Percentiles rank a stretch among this genome's conserved stretches.
Evolutionary conservation across 2,329 filamentous ascomycete genomes (phyloP).

Genomic region (Epichloe coenophiala): DNA sequence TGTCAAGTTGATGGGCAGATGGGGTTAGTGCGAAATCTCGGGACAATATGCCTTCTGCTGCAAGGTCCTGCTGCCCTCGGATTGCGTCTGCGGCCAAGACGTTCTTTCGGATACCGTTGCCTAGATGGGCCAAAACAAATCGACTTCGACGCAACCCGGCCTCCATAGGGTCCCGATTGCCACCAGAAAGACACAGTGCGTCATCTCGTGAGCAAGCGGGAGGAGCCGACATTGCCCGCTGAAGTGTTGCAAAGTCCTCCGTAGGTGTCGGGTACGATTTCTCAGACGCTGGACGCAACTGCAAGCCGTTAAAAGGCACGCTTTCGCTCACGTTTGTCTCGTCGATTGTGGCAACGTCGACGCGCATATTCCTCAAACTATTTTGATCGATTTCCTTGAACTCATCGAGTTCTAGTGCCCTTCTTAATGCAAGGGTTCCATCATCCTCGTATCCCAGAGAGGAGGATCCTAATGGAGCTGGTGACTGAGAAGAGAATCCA

Average conservation of each 20-base stretch:
- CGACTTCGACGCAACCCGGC: not conserved
- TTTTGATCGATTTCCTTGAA: not conserved
- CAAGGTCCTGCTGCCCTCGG: not conserved
- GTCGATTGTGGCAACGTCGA: not conserved
- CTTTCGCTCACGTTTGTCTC: not conserved
- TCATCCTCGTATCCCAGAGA: not conserved
- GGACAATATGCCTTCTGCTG: not conserved
- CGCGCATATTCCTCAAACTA: not conserved
- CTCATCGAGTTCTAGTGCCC: not conserved
- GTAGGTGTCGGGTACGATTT: not conserved
- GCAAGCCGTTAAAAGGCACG: not conserved
- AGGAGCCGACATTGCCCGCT: not conserved
- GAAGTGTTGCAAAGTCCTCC: not conserved
- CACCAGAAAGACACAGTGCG: too few relatives aligned
- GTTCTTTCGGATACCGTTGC: not conserved
- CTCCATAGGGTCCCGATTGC: not conserved
- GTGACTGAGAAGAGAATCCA: not conserved
- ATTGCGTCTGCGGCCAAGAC: not conserved
- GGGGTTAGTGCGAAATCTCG: conserved; percentile 7
- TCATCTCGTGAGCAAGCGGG: not conserved
- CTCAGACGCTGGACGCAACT: not conserved
- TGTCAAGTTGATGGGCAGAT: not conserved
- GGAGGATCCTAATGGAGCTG: too few relatives aligned
- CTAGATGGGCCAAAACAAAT: not conserved
- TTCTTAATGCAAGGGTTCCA: not conserved